phyloP scores from a whole-genome alignment of 805 yeast species.

The Yamadazyma ubonensis region DNA sequence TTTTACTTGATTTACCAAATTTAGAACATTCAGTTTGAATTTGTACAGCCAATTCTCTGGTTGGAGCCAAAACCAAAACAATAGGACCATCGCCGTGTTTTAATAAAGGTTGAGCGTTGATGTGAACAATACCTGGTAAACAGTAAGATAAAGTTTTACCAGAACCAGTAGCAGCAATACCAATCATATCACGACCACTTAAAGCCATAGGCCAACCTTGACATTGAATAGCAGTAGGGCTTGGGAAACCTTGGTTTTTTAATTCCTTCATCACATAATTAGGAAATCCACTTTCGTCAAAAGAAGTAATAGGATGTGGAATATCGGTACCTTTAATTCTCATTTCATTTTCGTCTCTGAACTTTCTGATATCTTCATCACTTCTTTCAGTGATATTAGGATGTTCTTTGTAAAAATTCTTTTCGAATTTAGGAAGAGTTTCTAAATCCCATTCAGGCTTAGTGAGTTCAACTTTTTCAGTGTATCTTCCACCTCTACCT shows the following conservation, averaged over 20 bases:
- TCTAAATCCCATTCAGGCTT: conserved; percentile 82
- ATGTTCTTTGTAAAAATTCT: conserved; percentile 89
- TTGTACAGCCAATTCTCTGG: conserved; percentile 98
- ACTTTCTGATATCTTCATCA: conserved; percentile 66
- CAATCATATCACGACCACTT: conserved; percentile 98
- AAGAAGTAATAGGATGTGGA: conserved; percentile 89
- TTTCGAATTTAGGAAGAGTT: conserved; percentile 83
- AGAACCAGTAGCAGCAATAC: conserved; percentile 98
- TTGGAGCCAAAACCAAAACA: conserved; percentile 93
- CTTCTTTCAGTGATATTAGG: conserved; percentile 73
- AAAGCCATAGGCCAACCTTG: conserved; percentile 99
- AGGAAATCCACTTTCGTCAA: conserved; percentile 98
- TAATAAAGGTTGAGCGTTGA: conserved; percentile 94
- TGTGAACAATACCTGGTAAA: conserved; percentile 95
- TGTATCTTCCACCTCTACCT: conserved; percentile 37
- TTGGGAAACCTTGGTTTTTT: conserved; percentile 86
- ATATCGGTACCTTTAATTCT: conserved; percentile 76
- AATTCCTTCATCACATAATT: conserved; percentile 88
- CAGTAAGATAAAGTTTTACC: conserved; percentile 98
- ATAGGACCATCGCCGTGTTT: conserved; percentile 96
- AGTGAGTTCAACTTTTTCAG: conserved; percentile 49
- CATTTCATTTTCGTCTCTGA: conserved; percentile 87
- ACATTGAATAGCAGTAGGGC: conserved; percentile 95
- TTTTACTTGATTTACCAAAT: conserved; percentile 88
- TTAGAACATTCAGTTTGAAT: conserved; percentile 95